Base-by-base conservation (phyloP, 371 early-diverging fungal species). In the Mucor irregularis region DNA sequence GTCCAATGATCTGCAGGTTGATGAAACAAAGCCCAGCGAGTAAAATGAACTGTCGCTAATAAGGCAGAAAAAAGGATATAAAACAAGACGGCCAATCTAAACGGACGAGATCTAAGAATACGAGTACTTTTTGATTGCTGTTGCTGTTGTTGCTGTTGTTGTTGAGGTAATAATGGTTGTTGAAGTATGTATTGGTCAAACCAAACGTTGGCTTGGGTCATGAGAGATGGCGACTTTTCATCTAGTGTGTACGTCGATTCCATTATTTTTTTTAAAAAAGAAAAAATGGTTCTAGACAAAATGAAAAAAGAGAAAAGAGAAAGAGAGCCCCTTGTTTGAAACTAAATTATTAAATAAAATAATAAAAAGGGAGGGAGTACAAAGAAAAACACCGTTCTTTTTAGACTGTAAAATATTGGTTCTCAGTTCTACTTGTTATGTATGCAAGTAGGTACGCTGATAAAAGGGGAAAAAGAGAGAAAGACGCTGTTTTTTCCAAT, bases 1-100 rank as follows among this genome's bases (percentile, higher is more conserved):
- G 21, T 65, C 61, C 21, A 58, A 31, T 25, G 14, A 25, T 58
- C 28, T 26, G 28, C 9, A 29, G 30, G 6, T 49, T 37, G 37
- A 6, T 19, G 28, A 13, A 56, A 26, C 17, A 64, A n/a, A n/a
- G n/a, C 30, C 72, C 71, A 73, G 29, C 56, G 22, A 53, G 66
- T 53, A 5, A 63, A 28, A 40, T 77, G 77, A 46, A 60, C 49
- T 53, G 66, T 25, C 0, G 72, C 62, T 14, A 77, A 42, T 21
- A 71, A 58, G 29, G 74, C 50, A 3, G 72, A 77, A 51, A 77
- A 77, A 17, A 65, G 39, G 24, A 66, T 44, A 43, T 77, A 77
- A 30, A 71, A 59, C 6, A 77, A 44, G 0, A 62, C 16, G 26
- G 62, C 19, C 39, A 69, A 62, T 50, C 72, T 61, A 21, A 66